Conservation (phyloP, 2,329 filamentous ascomycete species). For the Coniochaeta pulveracea region DNA sequence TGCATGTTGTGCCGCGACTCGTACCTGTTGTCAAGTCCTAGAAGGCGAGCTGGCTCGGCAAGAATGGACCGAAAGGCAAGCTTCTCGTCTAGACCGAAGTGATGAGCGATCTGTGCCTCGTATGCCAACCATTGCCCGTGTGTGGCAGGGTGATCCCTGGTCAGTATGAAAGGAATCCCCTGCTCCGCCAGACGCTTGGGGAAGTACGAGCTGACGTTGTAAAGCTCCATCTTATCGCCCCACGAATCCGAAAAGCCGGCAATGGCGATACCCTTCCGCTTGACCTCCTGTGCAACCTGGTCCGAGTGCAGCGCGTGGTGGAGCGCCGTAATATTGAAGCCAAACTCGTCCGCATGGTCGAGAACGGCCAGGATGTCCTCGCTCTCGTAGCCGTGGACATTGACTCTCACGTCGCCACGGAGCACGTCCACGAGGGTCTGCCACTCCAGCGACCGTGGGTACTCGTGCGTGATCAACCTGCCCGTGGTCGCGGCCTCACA, state of each 20-base stretch:
- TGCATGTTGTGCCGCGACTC: no score
- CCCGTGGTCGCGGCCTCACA: slow-evolving; percentile 41
- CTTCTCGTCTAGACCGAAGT: slow-evolving; percentile 50
- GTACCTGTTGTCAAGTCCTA: slow-evolving; percentile 44
- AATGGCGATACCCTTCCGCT: slow-evolving; percentile 40
- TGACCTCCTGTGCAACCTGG: slow-evolving; percentile 52
- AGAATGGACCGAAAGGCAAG: slow-evolving; percentile 47
- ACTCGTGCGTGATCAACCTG: slow-evolving; percentile 42
- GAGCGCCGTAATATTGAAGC: slow-evolving; percentile 54
- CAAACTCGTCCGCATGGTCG: slow-evolving; percentile 60
- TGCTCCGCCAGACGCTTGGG: slow-evolving; percentile 55
- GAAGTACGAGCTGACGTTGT: slow-evolving; percentile 52
- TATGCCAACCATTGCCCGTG: slow-evolving; percentile 61
- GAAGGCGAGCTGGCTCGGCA: slow-evolving; percentile 42
- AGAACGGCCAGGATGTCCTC: slow-evolving; percentile 59
- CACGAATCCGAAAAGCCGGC: slow-evolving; percentile 52
- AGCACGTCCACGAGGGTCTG: slow-evolving; percentile 52
- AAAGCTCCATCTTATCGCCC: slow-evolving; percentile 59
- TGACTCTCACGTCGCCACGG: slow-evolving; percentile 56
- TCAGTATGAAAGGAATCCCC: slow-evolving; percentile 54
- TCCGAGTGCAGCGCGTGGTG: slow-evolving; percentile 60
- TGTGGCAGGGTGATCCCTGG: slow-evolving; percentile 60
- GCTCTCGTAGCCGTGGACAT: slow-evolving; percentile 62
- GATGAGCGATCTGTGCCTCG: slow-evolving; percentile 48
- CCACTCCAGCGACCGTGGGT: slow-evolving; percentile 52